A percentile compares a stretch with the other conserved stretches of the same genome.
Evolutionary conservation across 2,329 filamentous ascomycete genomes (phyloP).

Genomic region (Ceratocystis lukuohia): DNA sequence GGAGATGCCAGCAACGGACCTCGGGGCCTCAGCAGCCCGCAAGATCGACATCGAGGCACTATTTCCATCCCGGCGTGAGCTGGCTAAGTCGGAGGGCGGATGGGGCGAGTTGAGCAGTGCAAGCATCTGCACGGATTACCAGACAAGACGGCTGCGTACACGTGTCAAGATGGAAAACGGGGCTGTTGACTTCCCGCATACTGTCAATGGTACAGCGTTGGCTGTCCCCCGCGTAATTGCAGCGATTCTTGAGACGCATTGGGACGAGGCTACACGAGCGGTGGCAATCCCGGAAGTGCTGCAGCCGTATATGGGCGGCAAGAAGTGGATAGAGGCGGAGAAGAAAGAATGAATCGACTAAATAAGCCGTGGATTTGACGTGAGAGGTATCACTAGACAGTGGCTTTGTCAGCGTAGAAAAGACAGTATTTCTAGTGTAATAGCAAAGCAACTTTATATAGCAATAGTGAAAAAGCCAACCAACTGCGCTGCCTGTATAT

Average conservation of each 20-base stretch:
- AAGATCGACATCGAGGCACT: constrained; percentile 92
- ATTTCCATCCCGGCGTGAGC: constrained; percentile 63
- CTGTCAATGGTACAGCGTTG: constrained; percentile 84
- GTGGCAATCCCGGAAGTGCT: constrained; percentile 70
- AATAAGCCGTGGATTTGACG: too few species aligned
- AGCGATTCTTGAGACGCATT: constrained; percentile 80
- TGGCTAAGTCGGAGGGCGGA: constrained; percentile 40
- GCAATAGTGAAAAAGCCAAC: too few species aligned
- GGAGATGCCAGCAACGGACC: constrained; percentile 80
- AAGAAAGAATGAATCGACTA: not conserved
- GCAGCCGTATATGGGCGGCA: constrained; percentile 70
- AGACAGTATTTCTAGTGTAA: not conserved
- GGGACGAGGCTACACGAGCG: constrained; percentile 54
- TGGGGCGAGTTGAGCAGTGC: constrained; percentile 92
- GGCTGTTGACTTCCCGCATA: constrained; percentile 65
- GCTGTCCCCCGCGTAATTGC: constrained; percentile 83
- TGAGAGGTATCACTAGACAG: too few species aligned
- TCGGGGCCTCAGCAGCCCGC: constrained; percentile 73
- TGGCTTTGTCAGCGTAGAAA: not conserved
- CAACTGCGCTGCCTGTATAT: too few species aligned
- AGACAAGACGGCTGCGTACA: constrained; percentile 69
- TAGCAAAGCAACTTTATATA: not conserved
- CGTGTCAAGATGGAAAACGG: constrained; percentile 57
- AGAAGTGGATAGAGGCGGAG: constrained; percentile 44
- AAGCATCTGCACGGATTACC: constrained; percentile 90